phyloP scores from a whole-genome alignment of 805 yeast genomes.

The Ogataea nakhonphanomensis region DNA sequence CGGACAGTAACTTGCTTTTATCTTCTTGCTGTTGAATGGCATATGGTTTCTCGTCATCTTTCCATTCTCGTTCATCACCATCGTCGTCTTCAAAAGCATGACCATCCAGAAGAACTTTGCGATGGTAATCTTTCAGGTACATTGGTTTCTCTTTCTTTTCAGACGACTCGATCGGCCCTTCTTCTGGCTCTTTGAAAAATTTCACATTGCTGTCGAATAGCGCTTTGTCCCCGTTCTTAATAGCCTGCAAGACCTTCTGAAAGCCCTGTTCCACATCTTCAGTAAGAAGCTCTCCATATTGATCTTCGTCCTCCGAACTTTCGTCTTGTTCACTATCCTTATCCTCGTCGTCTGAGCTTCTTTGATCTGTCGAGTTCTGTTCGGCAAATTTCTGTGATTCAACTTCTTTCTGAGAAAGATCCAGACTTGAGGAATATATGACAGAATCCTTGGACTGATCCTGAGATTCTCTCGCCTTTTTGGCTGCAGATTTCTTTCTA shows the following conservation, averaged over 20 bases:
- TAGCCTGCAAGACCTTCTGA: constrained; percentile 63
- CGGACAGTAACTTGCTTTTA: constrained; percentile 65
- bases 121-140: constrained; percentile 87
- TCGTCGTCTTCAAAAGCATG: constrained; percentile 53
- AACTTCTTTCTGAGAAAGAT: neutral
- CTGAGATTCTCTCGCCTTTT: constrained; percentile 43
- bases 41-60: constrained; percentile 61
- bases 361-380: constrained; percentile 17
- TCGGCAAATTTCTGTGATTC: neutral
- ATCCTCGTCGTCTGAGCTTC: constrained; percentile 25
- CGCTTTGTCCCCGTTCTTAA: constrained; percentile 61
- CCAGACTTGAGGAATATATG: no score
- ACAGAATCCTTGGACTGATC: no score
- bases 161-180: constrained; percentile 24
- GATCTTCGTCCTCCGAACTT: constrained; percentile 77
- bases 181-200: constrained; percentile 68
- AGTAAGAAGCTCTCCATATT: constrained; percentile 82
- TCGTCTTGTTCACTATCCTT: constrained; percentile 24
- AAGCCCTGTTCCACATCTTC: constrained; percentile 82
- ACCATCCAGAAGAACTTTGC: constrained; percentile 75
- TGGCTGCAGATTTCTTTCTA: constrained; percentile 83
- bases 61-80: constrained; percentile 43
- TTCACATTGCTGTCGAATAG: constrained; percentile 65
- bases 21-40: constrained; percentile 75
- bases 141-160: constrained; percentile 65